phyloP scores from a whole-genome alignment of 495 filamentous ascomycete genomes.

The Tuber melanosporum region DNA sequence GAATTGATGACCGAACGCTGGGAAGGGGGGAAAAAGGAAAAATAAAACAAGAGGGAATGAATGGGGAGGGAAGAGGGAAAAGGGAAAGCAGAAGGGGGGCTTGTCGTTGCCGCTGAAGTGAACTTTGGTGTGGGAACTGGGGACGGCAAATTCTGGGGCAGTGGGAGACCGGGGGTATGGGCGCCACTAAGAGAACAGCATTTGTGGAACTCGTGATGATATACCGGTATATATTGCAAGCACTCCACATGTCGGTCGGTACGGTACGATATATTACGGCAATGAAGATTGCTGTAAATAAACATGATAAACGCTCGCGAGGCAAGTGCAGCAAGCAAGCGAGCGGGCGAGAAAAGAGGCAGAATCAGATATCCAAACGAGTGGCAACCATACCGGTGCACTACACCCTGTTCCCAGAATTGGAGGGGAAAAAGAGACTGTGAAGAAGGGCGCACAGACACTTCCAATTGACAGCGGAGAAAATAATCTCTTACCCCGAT shows the following conservation, averaged over 20 bases:
- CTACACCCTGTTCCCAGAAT: conserved; percentile 8
- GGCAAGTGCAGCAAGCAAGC: neutral
- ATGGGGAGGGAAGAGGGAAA: conserved; percentile 9
- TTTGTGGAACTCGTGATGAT: conserved; percentile 3
- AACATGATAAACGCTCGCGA: neutral
- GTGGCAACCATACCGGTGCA: neutral
- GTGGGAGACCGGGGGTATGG: neutral
- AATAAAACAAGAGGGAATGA: conserved; percentile 15
- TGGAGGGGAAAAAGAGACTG: neutral
- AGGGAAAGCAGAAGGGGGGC: neutral
- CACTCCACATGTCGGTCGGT: conserved; percentile 1
- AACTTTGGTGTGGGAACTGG: neutral
- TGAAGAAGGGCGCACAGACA: conserved; percentile 20
- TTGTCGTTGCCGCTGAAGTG: conserved; percentile 1
- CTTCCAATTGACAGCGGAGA: conserved; percentile 29
- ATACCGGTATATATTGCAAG: conserved; percentile 2
- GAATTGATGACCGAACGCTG: conserved; percentile 19
- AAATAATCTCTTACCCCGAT: conserved; percentile 19
- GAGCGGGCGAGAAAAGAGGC: neutral
- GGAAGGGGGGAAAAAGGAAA: conserved; percentile 21
- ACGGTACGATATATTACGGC: conserved; percentile 1
- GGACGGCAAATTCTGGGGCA: conserved; percentile 1
- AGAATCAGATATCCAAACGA: neutral
- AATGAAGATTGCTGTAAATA: neutral
- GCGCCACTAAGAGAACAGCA: neutral